Percentiles rank a stretch among this genome's conserved stretches.
These are phyloP conservation scores for Trichophyton simii DNA, from an alignment of 2,329 filamentous ascomycete genomes.

Conservation along the genomic window DNA sequence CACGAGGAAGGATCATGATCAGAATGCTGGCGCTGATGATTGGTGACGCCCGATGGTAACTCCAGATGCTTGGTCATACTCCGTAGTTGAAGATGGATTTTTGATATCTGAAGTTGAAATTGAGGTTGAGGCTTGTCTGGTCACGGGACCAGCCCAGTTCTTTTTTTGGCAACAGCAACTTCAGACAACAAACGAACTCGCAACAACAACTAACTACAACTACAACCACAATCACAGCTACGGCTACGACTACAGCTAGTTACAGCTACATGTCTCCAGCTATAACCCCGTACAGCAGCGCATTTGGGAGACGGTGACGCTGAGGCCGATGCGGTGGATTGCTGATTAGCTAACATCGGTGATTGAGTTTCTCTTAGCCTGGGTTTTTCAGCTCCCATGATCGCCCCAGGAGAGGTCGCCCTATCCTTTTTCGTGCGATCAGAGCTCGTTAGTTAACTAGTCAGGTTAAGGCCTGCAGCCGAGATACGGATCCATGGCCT, in stretches of 20 bases:
- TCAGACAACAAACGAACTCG: too few relatives aligned
- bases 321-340: not conserved
- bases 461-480: not conserved
- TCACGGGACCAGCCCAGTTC: not conserved
- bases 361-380: conserved; percentile 1
- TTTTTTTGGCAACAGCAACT: too few relatives aligned
- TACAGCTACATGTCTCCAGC: too few relatives aligned
- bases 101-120: not conserved
- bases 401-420: not conserved
- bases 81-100: too few relatives aligned
- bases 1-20: not conserved
- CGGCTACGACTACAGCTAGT: not conserved
- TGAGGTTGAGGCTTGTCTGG: not conserved
- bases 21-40: not conserved
- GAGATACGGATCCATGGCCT: not conserved
- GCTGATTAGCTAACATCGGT: not conserved
- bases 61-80: too few relatives aligned
- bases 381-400: conserved; percentile 1
- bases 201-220: too few relatives aligned
- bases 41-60: not conserved
- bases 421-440: not conserved
- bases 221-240: not conserved
- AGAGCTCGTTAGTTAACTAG: not conserved
- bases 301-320: not conserved
- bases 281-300: too few relatives aligned